Evolutionary conservation across 371 early-diverging fungal genomes (phyloP).

Genomic region (Mortierella sp.): DNA sequence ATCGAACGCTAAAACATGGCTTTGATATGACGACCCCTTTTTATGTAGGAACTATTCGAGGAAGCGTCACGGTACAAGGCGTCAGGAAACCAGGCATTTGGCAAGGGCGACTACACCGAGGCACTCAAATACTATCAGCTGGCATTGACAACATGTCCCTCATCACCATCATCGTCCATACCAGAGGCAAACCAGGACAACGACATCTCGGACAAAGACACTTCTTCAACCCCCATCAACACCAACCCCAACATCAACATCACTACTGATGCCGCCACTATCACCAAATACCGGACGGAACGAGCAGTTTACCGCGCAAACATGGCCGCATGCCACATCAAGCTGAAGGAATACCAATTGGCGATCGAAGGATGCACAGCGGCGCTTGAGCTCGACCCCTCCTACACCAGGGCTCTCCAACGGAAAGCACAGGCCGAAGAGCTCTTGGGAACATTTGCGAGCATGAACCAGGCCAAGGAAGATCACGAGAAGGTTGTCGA

Average conservation of each 20-base stretch:
- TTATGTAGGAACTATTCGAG: slow-evolving; percentile 52
- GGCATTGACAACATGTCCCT: slow-evolving; percentile 72
- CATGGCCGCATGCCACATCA: slow-evolving; percentile 79
- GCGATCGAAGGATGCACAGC: slow-evolving; percentile 73
- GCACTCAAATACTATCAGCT: slow-evolving; percentile 72
- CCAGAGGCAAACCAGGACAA: neutral
- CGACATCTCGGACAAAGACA: too few species aligned
- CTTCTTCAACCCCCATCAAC: too few species aligned
- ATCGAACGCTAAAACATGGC: neutral
- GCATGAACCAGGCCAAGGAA: slow-evolving; percentile 69
- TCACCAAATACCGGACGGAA: slow-evolving; percentile 55
- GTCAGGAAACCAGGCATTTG: slow-evolving; percentile 69
- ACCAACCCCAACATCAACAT: neutral
- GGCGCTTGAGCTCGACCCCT: slow-evolving; percentile 82
- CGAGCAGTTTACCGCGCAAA: slow-evolving; percentile 73
- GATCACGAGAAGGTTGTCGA: slow-evolving; percentile 63
- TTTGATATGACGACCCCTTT: neutral
- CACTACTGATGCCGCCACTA: neutral
- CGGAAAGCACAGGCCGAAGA: slow-evolving; percentile 90
- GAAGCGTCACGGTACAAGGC: slow-evolving; percentile 67
- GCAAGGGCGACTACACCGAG: slow-evolving; percentile 61
- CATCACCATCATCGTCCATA: neutral
- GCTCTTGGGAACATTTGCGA: slow-evolving; percentile 62
- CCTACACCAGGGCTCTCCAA: slow-evolving; percentile 86
- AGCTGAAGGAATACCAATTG: slow-evolving; percentile 65